Percentiles rank a stretch among this genome's conserved stretches.
These are phyloP conservation scores for Coccomyxa sp. DNA, from an alignment of 139 green algal species.

Conservation along the genomic window DNA sequence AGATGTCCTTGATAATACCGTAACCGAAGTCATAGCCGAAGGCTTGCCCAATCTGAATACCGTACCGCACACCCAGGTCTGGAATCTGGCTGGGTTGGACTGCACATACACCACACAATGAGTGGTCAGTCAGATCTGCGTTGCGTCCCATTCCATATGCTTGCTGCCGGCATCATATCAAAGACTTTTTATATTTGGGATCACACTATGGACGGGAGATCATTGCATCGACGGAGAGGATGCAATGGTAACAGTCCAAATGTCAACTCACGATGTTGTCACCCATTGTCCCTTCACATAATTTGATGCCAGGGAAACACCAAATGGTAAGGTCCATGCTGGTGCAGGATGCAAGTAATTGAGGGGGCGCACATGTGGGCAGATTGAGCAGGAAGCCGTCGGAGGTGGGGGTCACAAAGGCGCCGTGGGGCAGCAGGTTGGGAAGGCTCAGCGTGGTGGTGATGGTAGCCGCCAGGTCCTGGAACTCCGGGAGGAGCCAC, in stretches of 20 bases:
- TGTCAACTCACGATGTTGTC: no score
- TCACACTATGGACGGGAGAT: no score
- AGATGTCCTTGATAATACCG: conserved; percentile 1
- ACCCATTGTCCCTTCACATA: no score
- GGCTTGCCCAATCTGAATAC: neutral
- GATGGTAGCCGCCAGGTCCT: neutral
- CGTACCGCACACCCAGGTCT: neutral
- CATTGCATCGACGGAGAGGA: no score
- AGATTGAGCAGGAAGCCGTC: conserved; percentile 8
- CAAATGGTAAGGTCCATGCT: no score
- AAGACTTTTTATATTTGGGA: no score
- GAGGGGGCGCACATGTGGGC: conserved; percentile 1
- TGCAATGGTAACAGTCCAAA: no score
- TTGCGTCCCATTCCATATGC: no score
- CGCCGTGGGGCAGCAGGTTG: conserved; percentile 1
- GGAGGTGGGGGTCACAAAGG: neutral
- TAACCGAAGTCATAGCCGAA: neutral
- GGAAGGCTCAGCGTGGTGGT: neutral
- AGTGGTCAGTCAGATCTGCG: no score
- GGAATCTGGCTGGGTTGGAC: neutral
- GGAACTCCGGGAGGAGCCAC: conserved; percentile 10
- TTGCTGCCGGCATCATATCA: no score
- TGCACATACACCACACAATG: neutral
- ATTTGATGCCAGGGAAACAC: no score
- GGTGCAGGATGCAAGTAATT: neutral